Conservation (phyloP, 2,329 filamentous ascomycete species). For the Alternaria solani region DNA sequence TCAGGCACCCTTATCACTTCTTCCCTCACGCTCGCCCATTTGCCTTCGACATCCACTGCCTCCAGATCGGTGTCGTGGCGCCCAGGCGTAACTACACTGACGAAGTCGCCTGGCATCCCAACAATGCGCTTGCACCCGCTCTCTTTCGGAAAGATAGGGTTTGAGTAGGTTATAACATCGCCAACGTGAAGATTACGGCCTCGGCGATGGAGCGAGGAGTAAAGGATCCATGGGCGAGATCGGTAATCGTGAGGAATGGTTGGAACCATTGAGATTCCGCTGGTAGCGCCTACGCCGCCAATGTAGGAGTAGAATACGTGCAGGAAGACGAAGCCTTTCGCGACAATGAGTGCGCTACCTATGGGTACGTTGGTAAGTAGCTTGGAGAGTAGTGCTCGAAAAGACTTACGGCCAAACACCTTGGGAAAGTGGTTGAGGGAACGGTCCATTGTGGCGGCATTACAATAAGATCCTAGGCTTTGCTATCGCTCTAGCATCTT, state of each 20-base stretch:
- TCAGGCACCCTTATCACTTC: slow-evolving; percentile 80
- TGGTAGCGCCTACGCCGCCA: slow-evolving; percentile 66
- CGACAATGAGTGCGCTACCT: slow-evolving; percentile 21
- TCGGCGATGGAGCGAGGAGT: slow-evolving; percentile 39
- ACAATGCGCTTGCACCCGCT: slow-evolving; percentile 79
- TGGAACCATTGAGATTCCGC: slow-evolving; percentile 88
- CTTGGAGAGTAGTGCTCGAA: not conserved
- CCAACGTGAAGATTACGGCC: slow-evolving; percentile 77
- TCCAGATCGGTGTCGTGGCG: slow-evolving; percentile 36
- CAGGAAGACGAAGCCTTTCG: slow-evolving; percentile 28
- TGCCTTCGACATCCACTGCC: slow-evolving; percentile 31
- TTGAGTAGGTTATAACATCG: slow-evolving; percentile 80
- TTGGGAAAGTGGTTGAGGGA: slow-evolving; percentile 18
- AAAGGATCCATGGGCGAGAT: slow-evolving; percentile 31
- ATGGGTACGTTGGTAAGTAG: slow-evolving; percentile 5
- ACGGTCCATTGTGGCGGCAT: slow-evolving; percentile 35
- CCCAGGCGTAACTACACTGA: slow-evolving; percentile 69
- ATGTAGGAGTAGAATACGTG: slow-evolving; percentile 61
- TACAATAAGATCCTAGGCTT: slow-evolving; percentile 6
- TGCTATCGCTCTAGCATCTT: slow-evolving; percentile 28
- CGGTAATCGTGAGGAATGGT: slow-evolving; percentile 64
- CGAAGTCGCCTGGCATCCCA: slow-evolving; percentile 70
- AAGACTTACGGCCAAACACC: slow-evolving; percentile 6
- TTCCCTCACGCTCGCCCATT: slow-evolving; percentile 41
- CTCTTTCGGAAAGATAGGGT: slow-evolving; percentile 68